Base-by-base conservation (phyloP, 2,329 filamentous ascomycete genomes). In the Fusarium nanum region DNA sequence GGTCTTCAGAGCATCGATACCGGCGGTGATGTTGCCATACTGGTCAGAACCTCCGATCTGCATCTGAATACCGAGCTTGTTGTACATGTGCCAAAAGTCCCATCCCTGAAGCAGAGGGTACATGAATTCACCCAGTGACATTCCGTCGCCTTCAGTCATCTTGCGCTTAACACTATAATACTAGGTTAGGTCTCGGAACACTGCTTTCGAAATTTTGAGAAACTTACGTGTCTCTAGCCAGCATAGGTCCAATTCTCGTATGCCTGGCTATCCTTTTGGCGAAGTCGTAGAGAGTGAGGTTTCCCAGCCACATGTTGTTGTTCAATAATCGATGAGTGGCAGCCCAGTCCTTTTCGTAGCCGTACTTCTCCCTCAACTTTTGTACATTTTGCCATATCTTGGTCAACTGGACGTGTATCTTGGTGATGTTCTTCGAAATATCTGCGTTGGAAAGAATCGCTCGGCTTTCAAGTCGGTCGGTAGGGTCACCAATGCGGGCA, bases 21-120 rank as follows among this genome's bases (percentile, higher is more conserved):
- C 96, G 14, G 94, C 90, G 28, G 97, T 87, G 70, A 99, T 98
- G 81, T 99, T 99, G 68, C 96, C 96, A 78, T 91, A 98, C 81
- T 99, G 96, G 78, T 99, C 96, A 9, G 94, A 94, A 41, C 96
- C 96, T 61, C 96, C 96, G 55, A 99, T 93, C 81, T 99, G 94
- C 78, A 98, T 87, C 76, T 94, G 91, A 12, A 94, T 85, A 49
- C 87, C 87, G 25, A 86, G 84, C 48, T 88, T 86, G 66, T 74
- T 79, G 80, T 92, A 97, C 82, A 98, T 87, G 73, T 92, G 86
- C 93, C 93, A 98, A 88, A 94, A 99, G 79, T 99, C 96, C 92
- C 94, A 98, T 23, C 92, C 94, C 78, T 99, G 96, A 75, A 98
- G 88, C 18, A 99, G 82, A 2, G 97, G 96, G 76, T 99, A 99